Conservation (phyloP, 139 green algal genomes). For the Axilococcus clingmanii region DNA sequence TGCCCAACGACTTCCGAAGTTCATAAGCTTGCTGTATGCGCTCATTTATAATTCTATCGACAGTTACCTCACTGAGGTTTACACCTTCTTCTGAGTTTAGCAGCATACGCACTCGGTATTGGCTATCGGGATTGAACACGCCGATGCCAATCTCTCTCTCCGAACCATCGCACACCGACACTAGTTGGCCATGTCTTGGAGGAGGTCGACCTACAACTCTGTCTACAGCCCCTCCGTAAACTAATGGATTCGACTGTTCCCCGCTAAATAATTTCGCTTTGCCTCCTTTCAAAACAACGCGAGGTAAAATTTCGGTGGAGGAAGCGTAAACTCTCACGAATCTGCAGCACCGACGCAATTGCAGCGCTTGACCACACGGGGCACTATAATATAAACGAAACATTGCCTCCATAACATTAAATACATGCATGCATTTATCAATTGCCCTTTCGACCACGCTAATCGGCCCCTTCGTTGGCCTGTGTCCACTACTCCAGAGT, state of each 20-base stretch:
- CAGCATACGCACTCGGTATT: conserved; percentile 57
- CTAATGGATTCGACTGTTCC: conserved; percentile 21
- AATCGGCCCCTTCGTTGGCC: no score
- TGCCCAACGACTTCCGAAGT: conserved; percentile 33
- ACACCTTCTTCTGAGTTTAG: neutral
- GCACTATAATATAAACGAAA: no score
- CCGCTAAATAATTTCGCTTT: conserved; percentile 55
- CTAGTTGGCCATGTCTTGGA: conserved; percentile 40
- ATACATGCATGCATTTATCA: no score
- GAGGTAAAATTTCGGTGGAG: conserved; percentile 5
- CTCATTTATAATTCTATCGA: neutral
- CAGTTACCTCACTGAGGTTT: neutral
- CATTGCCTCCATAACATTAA: no score
- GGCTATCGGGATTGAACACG: conserved; percentile 66
- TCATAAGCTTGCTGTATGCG: conserved; percentile 24
- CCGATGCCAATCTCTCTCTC: conserved; percentile 55
- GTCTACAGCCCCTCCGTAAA: conserved; percentile 66
- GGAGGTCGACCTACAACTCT: conserved; percentile 38
- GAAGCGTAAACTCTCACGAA: no score
- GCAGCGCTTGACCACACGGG: no score
- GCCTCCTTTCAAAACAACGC: conserved; percentile 54
- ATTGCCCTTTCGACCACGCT: no score
- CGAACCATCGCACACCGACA: conserved; percentile 46
- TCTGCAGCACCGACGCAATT: no score
- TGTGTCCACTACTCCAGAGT: no score